Conservation (phyloP, 176 grass and related monocot genomes). For the Aegilops speltoides region DNA sequence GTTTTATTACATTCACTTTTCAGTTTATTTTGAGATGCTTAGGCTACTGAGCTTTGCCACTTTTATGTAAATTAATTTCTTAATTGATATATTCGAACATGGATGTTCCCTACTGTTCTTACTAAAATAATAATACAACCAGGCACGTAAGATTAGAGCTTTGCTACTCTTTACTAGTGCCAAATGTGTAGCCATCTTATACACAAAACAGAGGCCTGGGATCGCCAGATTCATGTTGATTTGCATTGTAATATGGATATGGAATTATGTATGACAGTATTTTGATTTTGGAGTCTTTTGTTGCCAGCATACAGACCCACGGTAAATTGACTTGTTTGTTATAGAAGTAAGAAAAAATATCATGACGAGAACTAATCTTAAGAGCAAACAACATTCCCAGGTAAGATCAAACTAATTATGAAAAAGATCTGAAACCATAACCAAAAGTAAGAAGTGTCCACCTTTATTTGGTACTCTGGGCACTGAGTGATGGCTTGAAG, state of each 20-base stretch:
- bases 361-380: background rate
- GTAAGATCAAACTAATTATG: constrained; percentile 8
- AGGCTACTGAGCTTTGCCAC: background rate
- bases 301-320: background rate
- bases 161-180: background rate
- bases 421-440: constrained; percentile 25
- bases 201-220: background rate
- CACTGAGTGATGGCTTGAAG: constrained; percentile 53
- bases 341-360: background rate
- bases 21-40: background rate
- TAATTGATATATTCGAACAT: background rate
- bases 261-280: background rate
- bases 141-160: constrained; percentile 1
- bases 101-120: background rate
- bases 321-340: background rate
- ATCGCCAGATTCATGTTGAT: constrained; percentile 20
- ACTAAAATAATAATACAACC: background rate
- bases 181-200: background rate
- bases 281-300: background rate
- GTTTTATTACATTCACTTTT: background rate
- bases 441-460: constrained; percentile 28
- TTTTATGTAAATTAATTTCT: background rate
- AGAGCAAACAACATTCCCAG: background rate
- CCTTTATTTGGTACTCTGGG: constrained; percentile 93
- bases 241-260: background rate